Evolutionary conservation across 1,139 yeast species (phyloP), one percentile per base, ranked within the genome.

Genomic region (Nakaseomyces kungkrabaensis): DNA sequence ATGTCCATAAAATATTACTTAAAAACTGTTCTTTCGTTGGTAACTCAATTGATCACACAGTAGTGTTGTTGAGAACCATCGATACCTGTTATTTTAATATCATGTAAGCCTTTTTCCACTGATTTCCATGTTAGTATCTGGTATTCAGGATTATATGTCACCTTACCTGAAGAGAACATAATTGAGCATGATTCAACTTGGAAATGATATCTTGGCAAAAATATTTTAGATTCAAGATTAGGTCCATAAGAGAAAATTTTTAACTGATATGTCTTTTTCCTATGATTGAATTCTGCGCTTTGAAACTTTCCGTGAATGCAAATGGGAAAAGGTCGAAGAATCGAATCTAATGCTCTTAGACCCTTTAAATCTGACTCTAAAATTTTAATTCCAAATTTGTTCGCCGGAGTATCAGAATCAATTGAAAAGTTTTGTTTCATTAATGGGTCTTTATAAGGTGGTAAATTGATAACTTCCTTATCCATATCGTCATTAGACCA

Each of bases 121-220:
- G 31, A 25, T 4, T 25, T 71, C 96, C 96, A 88, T 58, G 78
- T 81, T 50, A 88, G 62, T 44, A 79, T 70, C 55, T 83, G 86
- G 24, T 71, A 66, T 4, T 70, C 65, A 9, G 72, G 72, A 57
- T 79, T 77, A 54, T 75, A 76, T 48, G 71, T 71, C 56, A 80
- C 76, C 25, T 67, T 51, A 1, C 96, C 96, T 0, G 80, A 70
- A 4, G 81, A 72, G 22, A 68, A 56, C n/a, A 58, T 60, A 22
- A 66, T 52, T 6, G 57, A 47, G 4, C 62, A 47, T 60, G 73
- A 65, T 59, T 75, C 72, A 43, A 70, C 48, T 63, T 72, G 80
- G 59, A 74, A 88, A 62, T 89, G 95, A 74, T 80, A 76, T 33
- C 72, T 72, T 0, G 97, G 97, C 27, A 87, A 65, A 61, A 72